Evolutionary conservation across 148 eudicot species (phyloP).

Genomic region (Silene conica): DNA sequence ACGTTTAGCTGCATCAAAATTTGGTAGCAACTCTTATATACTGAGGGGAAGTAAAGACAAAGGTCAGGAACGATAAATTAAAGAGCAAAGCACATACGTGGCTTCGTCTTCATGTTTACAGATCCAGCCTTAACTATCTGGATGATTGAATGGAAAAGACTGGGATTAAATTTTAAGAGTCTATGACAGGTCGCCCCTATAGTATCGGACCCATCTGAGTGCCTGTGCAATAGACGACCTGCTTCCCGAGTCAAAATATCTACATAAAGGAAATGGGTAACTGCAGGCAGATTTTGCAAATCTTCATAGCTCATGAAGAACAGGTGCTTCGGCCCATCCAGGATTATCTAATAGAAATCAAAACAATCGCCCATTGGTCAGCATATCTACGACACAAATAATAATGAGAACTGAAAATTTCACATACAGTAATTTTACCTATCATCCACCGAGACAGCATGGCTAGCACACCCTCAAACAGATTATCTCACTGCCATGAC

Average conservation of each 20-base stretch:
- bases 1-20: conserved; percentile 26
- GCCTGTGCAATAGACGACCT: conserved; percentile 4
- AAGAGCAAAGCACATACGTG: conserved; percentile 31
- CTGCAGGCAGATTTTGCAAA: conserved; percentile 10
- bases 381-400: background rate
- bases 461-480: conserved; percentile 3
- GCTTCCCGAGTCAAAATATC: conserved; percentile 31
- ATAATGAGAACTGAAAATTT: no score
- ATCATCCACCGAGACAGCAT: conserved; percentile 25
- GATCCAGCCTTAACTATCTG: conserved; percentile 31
- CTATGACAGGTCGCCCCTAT: conserved; percentile 12
- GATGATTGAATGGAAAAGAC: conserved; percentile 15
- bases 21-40: conserved; percentile 32
- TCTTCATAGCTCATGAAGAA: conserved; percentile 7
- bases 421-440: background rate
- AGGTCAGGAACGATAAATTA: conserved; percentile 17
- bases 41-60: conserved; percentile 14
- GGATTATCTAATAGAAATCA: conserved; percentile 1
- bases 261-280: conserved; percentile 33
- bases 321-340: conserved; percentile 21
- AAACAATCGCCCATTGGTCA: background rate
- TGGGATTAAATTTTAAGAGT: conserved; percentile 18
- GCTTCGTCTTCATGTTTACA: conserved; percentile 36
- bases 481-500: conserved; percentile 51
- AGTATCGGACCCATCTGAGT: conserved; percentile 14